Conservation (phyloP, 352 stramenopile genomes). For the Peronosclerospora sorghi region DNA sequence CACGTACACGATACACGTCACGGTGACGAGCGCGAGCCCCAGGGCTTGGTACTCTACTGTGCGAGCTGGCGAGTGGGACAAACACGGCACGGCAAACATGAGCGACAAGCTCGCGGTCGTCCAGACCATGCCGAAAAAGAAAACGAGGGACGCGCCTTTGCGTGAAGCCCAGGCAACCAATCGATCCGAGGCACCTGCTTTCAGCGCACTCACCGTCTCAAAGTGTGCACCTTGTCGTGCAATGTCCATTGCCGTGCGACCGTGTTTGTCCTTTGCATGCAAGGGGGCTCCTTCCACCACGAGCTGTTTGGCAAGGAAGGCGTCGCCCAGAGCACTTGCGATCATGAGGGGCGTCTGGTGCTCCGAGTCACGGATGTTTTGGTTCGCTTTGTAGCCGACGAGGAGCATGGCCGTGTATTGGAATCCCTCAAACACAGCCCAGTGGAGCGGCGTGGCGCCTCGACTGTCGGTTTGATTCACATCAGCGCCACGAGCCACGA, state of each 20-base stretch:
- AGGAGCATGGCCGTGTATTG: slow-evolving; percentile 77
- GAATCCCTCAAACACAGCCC: slow-evolving; percentile 78
- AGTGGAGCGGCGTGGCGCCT: slow-evolving; percentile 65
- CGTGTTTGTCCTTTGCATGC: slow-evolving; percentile 53
- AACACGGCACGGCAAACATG: slow-evolving; percentile 39
- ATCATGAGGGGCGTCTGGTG: slow-evolving; percentile 78
- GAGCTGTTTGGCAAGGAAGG: slow-evolving; percentile 75
- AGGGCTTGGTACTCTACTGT: slow-evolving; percentile 16
- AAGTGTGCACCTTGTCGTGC: slow-evolving; percentile 54
- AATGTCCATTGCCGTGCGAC: slow-evolving; percentile 65
- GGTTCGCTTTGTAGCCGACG: slow-evolving; percentile 69
- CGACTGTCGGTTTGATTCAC: slow-evolving; percentile 61
- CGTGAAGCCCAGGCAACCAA: slow-evolving; percentile 53
- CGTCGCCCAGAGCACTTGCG: slow-evolving; percentile 58
- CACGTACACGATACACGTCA: slow-evolving; percentile 53
- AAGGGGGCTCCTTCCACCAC: slow-evolving; percentile 68
- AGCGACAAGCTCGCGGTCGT: slow-evolving; percentile 39
- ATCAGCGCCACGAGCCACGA: slow-evolving; percentile 47
- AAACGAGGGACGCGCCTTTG: slow-evolving; percentile 46
- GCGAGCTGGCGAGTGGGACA: slow-evolving; percentile 10
- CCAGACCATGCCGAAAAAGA: slow-evolving; percentile 60
- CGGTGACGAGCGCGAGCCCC: slow-evolving; percentile 25
- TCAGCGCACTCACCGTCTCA: slow-evolving; percentile 54
- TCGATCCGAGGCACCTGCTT: slow-evolving; percentile 51
- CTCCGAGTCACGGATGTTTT: slow-evolving; percentile 74